Base-by-base conservation (phyloP, 495 filamentous ascomycete genomes). In the Penicillium nucicola region DNA sequence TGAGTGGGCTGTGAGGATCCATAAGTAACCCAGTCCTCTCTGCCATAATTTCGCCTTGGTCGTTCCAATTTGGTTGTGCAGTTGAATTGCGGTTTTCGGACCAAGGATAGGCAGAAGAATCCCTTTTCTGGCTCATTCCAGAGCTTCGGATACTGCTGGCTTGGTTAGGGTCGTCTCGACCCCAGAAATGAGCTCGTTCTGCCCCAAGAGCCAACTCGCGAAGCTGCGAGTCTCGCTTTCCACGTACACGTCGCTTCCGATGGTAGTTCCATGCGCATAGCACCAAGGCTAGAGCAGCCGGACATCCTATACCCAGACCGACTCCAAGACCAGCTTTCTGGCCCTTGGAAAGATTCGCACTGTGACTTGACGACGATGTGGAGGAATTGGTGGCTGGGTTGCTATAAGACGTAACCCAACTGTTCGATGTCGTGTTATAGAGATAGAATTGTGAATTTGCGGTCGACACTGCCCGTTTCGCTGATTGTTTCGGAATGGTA, bases 351-450 rank as follows among this genome's bases (percentile, higher is more conserved):
- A 62, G 52, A 8, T 32, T 10, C 22, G 22, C 23, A 23, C 18
- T 15, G 5, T 23, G 19, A 12, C 49, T 50, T 1, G 41, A 42
- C 28, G 50, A 22, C 9, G 44, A 39, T 11, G 50, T 28, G 8
- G 41, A 19, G 1, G 39, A 31, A 2, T 23, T 48, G 11, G 45
- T 48, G 2, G 56, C 54, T 0, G 85, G 84, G 50, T 84, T 83
- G 34, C 75, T 78, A 61, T 96, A 97, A 0, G 75, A 75, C 4
- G 77, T 69, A 0, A 81, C 62, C 90, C 90, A 97, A 11, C 65
- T 72, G 60, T 78, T 81, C 2, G 87, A 87, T 2, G 86, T 88
- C 10, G 87, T 75, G 57, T 97, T 93, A 55, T 89, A 89, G 49
- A 97, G 87, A 53, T 83, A 82, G 13, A 79, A 69, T 38, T 75